Percentiles rank a stretch among this genome's conserved stretches.
These are phyloP conservation scores for Dendrobium huoshanense DNA, from an alignment of 106 monocot species.

Conservation along the genomic window DNA sequence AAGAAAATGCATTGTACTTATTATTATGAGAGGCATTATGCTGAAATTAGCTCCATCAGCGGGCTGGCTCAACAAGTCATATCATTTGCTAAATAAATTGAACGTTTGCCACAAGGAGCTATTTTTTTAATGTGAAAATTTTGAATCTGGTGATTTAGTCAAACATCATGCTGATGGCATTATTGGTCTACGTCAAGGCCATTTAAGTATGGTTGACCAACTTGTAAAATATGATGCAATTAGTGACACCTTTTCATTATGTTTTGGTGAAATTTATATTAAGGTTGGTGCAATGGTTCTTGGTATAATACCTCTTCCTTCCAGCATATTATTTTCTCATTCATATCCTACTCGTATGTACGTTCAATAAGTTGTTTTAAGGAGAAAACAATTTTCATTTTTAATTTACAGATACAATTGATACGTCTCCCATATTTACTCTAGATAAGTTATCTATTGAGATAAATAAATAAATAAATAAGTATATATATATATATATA, in stretches of 20 bases:
- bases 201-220: conserved; percentile 71
- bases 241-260: conserved; percentile 79
- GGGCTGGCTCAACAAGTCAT: conserved; percentile 48
- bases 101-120: conserved; percentile 53
- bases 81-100: conserved; percentile 36
- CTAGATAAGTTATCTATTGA: too few species aligned
- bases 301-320: conserved; percentile 41
- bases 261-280: conserved; percentile 91
- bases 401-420: too few species aligned
- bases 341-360: conserved; percentile 65
- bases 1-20: conserved; percentile 16
- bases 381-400: too few species aligned
- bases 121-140: conserved; percentile 87
- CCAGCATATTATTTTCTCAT: conserved; percentile 26
- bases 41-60: conserved; percentile 90
- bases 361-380: too few species aligned
- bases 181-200: conserved; percentile 83
- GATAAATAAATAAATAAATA: too few species aligned
- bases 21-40: conserved; percentile 83
- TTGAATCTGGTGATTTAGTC: conserved; percentile 79
- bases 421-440: too few species aligned
- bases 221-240: conserved; percentile 23
- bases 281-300: conserved; percentile 94
- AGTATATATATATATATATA: too few species aligned
- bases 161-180: conserved; percentile 96